Conservation (phyloP, 345 rosid genomes). For the Eucalyptus viminalis region DNA sequence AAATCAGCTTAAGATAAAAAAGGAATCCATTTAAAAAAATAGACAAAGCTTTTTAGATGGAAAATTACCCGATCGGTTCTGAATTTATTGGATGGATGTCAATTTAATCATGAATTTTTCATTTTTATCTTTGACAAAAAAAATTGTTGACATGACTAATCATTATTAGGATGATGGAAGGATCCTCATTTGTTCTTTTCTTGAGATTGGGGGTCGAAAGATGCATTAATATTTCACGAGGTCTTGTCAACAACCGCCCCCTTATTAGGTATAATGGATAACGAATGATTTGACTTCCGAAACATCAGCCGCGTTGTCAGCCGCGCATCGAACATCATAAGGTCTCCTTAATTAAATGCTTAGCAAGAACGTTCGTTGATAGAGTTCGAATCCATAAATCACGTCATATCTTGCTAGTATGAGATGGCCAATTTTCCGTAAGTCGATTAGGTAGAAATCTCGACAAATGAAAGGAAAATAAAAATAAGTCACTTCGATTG, state of each 20-base stretch:
- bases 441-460: neutral
- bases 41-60: neutral
- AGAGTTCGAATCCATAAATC: neutral
- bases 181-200: neutral
- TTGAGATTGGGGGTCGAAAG: neutral
- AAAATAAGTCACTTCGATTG: neutral
- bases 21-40: neutral
- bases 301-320: neutral
- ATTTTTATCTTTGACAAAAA: too few species aligned
- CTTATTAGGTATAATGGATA: neutral
- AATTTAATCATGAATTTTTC: too few species aligned
- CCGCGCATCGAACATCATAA: rapidly evolving
- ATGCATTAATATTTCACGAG: neutral
- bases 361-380: rapidly evolving
- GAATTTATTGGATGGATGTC: too few species aligned
- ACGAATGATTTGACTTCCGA: neutral
- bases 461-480: neutral
- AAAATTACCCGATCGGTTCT: rapidly evolving
- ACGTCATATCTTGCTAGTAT: neutral
- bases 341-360: neutral
- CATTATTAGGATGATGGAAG: rapidly evolving
- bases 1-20: neutral
- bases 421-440: neutral
- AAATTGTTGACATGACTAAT: rapidly evolving
- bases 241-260: neutral